Conservation (phyloP, 2,329 filamentous ascomycete species). For the Boeremia exigua region DNA sequence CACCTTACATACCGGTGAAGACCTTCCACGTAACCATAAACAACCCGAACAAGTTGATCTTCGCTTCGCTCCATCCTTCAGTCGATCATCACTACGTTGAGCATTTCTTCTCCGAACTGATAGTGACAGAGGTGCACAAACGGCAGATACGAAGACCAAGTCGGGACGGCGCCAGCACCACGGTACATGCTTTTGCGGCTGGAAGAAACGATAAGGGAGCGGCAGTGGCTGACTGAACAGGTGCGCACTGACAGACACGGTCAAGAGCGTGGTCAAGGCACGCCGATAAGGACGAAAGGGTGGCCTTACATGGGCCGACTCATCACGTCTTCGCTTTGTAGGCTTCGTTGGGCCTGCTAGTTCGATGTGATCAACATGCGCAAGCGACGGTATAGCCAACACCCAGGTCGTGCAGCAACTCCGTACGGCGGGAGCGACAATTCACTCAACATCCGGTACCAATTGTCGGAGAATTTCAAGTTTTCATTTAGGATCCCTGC, state of each 20-base stretch:
- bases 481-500: neutral
- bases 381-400: constrained; percentile 6
- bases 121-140: constrained; percentile 5
- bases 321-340: neutral
- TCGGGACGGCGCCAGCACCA: neutral
- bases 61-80: constrained; percentile 3
- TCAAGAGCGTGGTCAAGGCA: constrained; percentile 2
- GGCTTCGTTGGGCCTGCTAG: neutral
- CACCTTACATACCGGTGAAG: constrained; percentile 1
- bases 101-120: neutral
- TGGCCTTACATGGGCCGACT: neutral
- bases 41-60: neutral
- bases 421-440: neutral
- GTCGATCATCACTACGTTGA: constrained; percentile 1
- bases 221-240: constrained; percentile 13
- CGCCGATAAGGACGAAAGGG: neutral
- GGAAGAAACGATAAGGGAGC: neutral
- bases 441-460: neutral
- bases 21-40: neutral
- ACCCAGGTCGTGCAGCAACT: neutral
- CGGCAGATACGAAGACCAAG: constrained; percentile 8
- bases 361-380: constrained; percentile 3
- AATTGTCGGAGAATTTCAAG: neutral
- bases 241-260: neutral
- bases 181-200: neutral